Conservation (phyloP, 495 filamentous ascomycete genomes). For the Aspergillus olivimuriae region DNA sequence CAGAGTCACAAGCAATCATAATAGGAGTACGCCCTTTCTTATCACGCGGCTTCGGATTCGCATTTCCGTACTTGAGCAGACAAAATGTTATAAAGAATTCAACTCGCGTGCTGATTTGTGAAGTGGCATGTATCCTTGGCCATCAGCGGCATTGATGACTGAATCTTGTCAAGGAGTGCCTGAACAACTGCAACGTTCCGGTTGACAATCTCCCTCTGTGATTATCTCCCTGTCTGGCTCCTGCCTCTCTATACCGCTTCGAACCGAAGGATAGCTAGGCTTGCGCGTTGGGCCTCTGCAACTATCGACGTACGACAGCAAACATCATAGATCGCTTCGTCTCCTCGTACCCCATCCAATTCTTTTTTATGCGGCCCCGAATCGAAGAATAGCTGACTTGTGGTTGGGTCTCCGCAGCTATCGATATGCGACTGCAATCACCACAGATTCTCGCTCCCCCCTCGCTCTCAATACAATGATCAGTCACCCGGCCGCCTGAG, state of each 20-base stretch:
- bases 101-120: no score
- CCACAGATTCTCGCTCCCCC: neutral
- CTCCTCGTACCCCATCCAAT: neutral
- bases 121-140: no score
- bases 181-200: no score
- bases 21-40: no score
- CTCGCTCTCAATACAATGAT: neutral
- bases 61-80: no score
- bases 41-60: no score
- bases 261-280: conserved; percentile 1
- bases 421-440: neutral
- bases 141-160: no score
- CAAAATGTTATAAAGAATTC: no score
- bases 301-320: conserved; percentile 1
- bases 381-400: conserved; percentile 1
- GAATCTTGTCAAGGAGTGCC: no score
- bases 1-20: no score
- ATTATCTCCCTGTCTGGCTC: neutral
- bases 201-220: no score
- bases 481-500: conserved; percentile 1
- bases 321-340: conserved; percentile 1
- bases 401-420: neutral
- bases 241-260: conserved; percentile 1
- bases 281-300: conserved; percentile 1
- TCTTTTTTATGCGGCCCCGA: neutral